phyloP scores from a whole-genome alignment of 1,284 basidiomycete genomes.

The Apiotrichum akiyoshidainum region DNA sequence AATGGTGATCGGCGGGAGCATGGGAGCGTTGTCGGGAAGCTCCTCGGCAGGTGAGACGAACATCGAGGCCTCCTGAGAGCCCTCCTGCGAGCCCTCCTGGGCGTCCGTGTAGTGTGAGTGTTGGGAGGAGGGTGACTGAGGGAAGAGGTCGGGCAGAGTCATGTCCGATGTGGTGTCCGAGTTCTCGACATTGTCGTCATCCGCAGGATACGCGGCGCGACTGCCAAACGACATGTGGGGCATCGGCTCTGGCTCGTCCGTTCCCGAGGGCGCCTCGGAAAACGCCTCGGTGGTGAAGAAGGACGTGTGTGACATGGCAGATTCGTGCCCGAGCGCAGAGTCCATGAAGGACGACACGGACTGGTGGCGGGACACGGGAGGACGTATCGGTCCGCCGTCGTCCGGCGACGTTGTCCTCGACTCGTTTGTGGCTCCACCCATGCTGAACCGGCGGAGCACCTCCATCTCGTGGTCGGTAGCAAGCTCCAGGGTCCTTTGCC shows the following conservation, averaged over 20 bases:
- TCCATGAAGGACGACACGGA: background rate
- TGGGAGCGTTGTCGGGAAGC: background rate
- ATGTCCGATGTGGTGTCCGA: slow-evolving; percentile 13
- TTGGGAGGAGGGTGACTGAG: slow-evolving; percentile 12
- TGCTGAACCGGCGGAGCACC: background rate
- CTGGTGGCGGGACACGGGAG: background rate
- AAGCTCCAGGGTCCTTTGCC: no score
- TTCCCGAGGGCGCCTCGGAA: no score
- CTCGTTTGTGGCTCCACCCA: no score
- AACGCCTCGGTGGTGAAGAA: slow-evolving; percentile 8
- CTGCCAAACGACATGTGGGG: background rate
- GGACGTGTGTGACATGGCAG: slow-evolving; percentile 9
- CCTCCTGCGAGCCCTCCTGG: slow-evolving; percentile 1
- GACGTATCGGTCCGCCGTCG: background rate
- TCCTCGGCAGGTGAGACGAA: background rate
- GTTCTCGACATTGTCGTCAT: background rate
- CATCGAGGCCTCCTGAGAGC: background rate
- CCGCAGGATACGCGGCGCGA: no score
- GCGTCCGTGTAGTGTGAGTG: slow-evolving; percentile 18
- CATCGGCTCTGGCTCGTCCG: background rate
- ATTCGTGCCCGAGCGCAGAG: background rate
- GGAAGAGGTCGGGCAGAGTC: slow-evolving; percentile 17
- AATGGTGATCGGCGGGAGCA: background rate
- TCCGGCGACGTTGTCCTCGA: background rate
- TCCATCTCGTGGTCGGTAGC: background rate